phyloP scores from a whole-genome alignment of 2,329 filamentous ascomycete genomes.

The Calonectria pseudoturangicola region DNA sequence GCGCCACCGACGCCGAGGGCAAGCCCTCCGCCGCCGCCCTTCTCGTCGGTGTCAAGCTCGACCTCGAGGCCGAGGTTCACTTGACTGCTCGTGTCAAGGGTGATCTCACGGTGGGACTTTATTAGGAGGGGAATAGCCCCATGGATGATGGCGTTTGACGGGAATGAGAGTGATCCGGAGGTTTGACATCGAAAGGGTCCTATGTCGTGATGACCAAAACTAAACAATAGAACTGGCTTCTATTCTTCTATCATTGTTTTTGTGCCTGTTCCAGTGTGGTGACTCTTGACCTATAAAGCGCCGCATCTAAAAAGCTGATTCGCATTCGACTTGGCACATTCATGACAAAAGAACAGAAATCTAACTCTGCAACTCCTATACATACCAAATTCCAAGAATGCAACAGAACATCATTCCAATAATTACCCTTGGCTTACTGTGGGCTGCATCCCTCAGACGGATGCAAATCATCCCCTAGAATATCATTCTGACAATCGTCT shows the following conservation, averaged over 20 bases:
- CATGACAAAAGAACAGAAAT: no score
- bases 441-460: no score
- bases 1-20: constrained; percentile 10
- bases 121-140: not conserved
- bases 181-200: not conserved
- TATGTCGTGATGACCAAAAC: not conserved
- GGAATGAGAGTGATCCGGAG: not conserved
- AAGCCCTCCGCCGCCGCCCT: constrained; percentile 22
- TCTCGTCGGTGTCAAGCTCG: constrained; percentile 19
- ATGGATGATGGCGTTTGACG: constrained; percentile 4
- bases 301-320: no score
- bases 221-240: constrained; percentile 18
- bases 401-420: no score
- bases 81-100: constrained; percentile 24
- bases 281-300: no score
- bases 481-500: no score
- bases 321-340: no score
- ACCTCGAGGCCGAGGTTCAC: constrained; percentile 17
- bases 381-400: no score
- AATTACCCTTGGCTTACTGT: no score
- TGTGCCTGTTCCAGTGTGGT: no score
- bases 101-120: constrained; percentile 17
- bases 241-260: not conserved
- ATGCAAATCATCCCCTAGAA: no score
- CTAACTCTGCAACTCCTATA: no score